A percentile compares a stretch with the other conserved stretches of the same genome.
Conservation (phyloP, 1,139 yeast species). For the Suhomyces terraborum region DNA sequence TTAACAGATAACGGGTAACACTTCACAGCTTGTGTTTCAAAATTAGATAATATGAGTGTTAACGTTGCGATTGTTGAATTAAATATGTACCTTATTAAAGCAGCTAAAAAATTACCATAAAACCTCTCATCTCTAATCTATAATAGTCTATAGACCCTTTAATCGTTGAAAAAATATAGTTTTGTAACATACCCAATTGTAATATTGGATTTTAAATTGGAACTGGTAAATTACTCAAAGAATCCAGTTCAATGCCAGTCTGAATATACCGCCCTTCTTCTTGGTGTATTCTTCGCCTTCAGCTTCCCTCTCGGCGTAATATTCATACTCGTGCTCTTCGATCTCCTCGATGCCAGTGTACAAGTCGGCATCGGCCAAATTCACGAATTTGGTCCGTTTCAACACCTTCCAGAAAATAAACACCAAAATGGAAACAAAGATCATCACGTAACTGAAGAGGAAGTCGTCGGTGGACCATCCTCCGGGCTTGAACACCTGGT, state of each 20-base stretch:
- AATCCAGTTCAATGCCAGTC: slow-evolving; percentile 18
- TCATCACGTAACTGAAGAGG: slow-evolving; percentile 46
- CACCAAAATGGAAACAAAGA: slow-evolving; percentile 36
- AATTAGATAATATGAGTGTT: too few species aligned
- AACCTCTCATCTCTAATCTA: too few species aligned
- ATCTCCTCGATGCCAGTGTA: slow-evolving; percentile 41
- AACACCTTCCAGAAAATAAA: slow-evolving; percentile 38
- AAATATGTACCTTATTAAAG: too few species aligned
- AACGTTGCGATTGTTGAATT: too few species aligned
- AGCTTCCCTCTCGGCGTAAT: slow-evolving; percentile 31
- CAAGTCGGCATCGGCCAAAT: slow-evolving; percentile 37
- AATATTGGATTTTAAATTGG: too few species aligned
- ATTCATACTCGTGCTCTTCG: slow-evolving; percentile 48
- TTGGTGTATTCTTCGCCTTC: slow-evolving; percentile 11
- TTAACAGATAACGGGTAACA: too few species aligned
- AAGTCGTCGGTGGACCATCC: slow-evolving; percentile 37
- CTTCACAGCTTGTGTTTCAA: too few species aligned
- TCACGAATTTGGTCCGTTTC: slow-evolving; percentile 33
- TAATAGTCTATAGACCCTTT: too few species aligned
- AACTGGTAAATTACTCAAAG: too few species aligned
- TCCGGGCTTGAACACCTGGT: slow-evolving; percentile 41
- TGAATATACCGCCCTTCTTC: slow-evolving; percentile 11
- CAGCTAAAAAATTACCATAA: too few species aligned
- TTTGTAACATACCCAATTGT: too few species aligned
- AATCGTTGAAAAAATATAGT: too few species aligned